Evolutionary conservation across 352 stramenopile genomes (phyloP), one percentile per base, ranked within the genome.

Genomic region (Globisporangium nagaii): DNA sequence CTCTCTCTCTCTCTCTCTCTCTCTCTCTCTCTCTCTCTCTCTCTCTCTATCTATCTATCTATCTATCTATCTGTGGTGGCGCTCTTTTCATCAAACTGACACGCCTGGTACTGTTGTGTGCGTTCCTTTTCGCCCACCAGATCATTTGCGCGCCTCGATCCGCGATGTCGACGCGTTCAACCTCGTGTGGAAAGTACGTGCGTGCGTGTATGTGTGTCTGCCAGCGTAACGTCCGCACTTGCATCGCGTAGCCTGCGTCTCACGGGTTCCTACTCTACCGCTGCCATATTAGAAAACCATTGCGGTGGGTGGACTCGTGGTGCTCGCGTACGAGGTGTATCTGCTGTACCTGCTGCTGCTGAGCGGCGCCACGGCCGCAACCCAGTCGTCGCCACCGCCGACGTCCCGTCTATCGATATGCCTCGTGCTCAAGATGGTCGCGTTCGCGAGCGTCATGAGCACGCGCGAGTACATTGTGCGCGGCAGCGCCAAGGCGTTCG

Each of bases 101-200:
- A n/a, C n/a, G n/a, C n/a, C n/a, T n/a, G n/a, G n/a, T n/a, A n/a
- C n/a, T n/a, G n/a, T n/a, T n/a, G n/a, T n/a, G n/a, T n/a, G n/a
- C n/a, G n/a, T n/a, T n/a, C 56, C 35, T 53, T 12, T 20, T 20
- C 52, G 22, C n/a, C 48, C 11, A 25, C 17, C 51, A 84, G 71
- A 82, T 15, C 71, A 84, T 43, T 46, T 84, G 31, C 53, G 63
- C 49, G 69, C 68, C 11, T 84, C 71, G 2, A 68, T 72, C 41
- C 56, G 72, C 35, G 57, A 75, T 53, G 62, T 75, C 22, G 63
- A 68, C 24, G 62, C 65, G 41, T 77, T 80, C 53, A 78, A 77
- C 25, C 56, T 73, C 24, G 61, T 76, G 52, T 79, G 70, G 70
- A 76, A 79, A 65, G 67, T 74, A 20, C 2, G 2, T n/a, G 17